Evolutionary conservation across 768 basidiomycete genomes (phyloP).

Genomic region (Kwoniella dejecticola): DNA sequence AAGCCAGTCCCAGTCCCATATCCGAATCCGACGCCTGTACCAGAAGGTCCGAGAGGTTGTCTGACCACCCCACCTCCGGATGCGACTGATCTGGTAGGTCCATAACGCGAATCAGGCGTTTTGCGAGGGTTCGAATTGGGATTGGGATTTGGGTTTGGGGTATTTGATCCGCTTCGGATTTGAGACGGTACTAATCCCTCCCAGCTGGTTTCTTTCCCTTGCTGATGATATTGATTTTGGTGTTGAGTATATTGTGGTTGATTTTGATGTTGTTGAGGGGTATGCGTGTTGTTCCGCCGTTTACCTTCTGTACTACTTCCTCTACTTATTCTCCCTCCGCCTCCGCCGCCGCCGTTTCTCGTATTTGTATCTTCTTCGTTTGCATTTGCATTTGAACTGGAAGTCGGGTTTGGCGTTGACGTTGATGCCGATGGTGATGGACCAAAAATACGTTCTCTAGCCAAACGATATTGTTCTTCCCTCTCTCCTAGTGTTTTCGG

Average conservation of each 20-base stretch:
- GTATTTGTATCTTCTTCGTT: background rate
- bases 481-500: constrained; percentile 52
- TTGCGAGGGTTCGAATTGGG: constrained; percentile 2
- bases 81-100: background rate
- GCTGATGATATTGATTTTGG: too few species aligned
- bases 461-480: constrained; percentile 44
- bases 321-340: background rate
- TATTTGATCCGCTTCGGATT: constrained; percentile 2
- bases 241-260: too few species aligned
- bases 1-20: constrained; percentile 2
- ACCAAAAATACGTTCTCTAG: constrained; percentile 49
- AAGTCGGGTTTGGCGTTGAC: background rate
- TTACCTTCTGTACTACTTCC: constrained; percentile 4
- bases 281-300: background rate
- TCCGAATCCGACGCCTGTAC: background rate
- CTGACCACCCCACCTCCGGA: constrained; percentile 16
- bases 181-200: constrained; percentile 18
- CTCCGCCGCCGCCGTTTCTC: too few species aligned
- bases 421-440: background rate
- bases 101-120: background rate
- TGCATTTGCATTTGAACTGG: background rate
- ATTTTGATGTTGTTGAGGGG: too few species aligned
- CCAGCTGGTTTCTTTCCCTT: background rate
- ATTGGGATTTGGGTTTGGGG: constrained; percentile 3
- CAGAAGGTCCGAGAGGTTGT: constrained; percentile 23